Base-by-base conservation (phyloP, 2,329 filamentous ascomycete genomes). In the Bipolaris sorokiniana region DNA sequence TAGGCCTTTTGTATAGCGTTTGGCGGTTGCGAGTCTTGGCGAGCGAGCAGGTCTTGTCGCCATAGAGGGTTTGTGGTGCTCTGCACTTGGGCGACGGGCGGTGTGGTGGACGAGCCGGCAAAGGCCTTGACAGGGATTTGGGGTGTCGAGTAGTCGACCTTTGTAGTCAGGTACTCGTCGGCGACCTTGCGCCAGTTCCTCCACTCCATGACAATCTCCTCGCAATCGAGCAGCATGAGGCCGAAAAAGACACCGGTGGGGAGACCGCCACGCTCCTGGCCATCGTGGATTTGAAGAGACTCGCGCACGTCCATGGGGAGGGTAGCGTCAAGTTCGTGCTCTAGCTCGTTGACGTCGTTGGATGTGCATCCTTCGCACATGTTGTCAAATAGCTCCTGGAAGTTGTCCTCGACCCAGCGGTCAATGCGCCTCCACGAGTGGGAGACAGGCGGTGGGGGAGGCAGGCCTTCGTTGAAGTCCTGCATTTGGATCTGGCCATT, bases 151-250 rank as follows among this genome's bases (percentile, higher is more conserved):
- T 83, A 69, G 77, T 79, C 75, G 16, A 77, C 73, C 34, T 86
- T 75, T 37, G 86, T 83, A 40, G 86, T 83, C 57, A 98, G 83
- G 75, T 90, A 97, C 72, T 97, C 91, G 56, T 94, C 88, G 73
- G 97, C 97, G 61, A 99, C 95, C 62, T 86, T 88, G 68, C 92
- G 88, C 95, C 95, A 99, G 73, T 97, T 96, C 69, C 91, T 90
- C 91, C 94, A 98, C 76, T 99, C 95, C 76, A 97, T 92, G 20
- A 97, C 89, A 67, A 99, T 97, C 74, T 99, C 95, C 77, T 99
- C 95, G 73, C 95, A 98, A 77, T 99, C 95, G 56, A 99, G 86
- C 62, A 99, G 80, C 95, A 99, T 99, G 74, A 87, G 90, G 58
- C 93, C 86, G 69, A 99, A 98, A 59, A 99, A 86, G 65, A 98